Percentiles rank a stretch among this genome's conserved stretches.
phyloP scores from a whole-genome alignment of 148 eudicot species.

The Rheum nobile region DNA sequence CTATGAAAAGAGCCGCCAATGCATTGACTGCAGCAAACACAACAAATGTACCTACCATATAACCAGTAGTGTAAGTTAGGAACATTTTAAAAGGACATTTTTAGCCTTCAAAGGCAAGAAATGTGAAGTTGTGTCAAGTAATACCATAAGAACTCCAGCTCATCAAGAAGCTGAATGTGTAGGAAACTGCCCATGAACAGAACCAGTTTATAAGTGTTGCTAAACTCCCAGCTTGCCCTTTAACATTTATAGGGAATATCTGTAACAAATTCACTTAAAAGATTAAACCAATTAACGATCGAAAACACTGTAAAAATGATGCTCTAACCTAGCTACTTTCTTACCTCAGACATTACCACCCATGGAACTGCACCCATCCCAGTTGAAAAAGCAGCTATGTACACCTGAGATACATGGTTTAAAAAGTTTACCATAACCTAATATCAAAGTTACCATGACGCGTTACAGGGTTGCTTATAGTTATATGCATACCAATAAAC shows the following conservation, averaged over 20 bases:
- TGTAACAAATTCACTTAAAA: neutral
- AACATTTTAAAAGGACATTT: neutral
- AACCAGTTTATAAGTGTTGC: too few relatives aligned
- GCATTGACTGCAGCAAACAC: neutral
- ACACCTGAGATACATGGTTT: neutral
- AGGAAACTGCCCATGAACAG: too few relatives aligned
- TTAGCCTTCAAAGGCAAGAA: too few relatives aligned
- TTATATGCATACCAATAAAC: slow-evolving; percentile 2
- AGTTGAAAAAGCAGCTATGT: slow-evolving; percentile 29
- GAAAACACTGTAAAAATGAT: neutral
- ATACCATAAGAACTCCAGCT: slow-evolving; percentile 6
- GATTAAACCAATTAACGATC: neutral
- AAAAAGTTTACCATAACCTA: neutral
- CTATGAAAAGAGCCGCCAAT: neutral
- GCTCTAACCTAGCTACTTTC: neutral
- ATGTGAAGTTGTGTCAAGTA: neutral
- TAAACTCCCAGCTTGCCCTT: too few relatives aligned
- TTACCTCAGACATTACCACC: slow-evolving; percentile 96
- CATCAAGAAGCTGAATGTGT: slow-evolving; percentile 6
- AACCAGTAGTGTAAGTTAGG: neutral
- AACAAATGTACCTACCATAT: neutral
- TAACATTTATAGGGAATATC: slow-evolving; percentile 1
- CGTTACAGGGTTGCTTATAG: neutral
- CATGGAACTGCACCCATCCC: slow-evolving; percentile 97
- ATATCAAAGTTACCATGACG: neutral